Evolutionary conservation across 164 flowering plant species (phyloP).

Genomic region (Vitis labrusca): DNA sequence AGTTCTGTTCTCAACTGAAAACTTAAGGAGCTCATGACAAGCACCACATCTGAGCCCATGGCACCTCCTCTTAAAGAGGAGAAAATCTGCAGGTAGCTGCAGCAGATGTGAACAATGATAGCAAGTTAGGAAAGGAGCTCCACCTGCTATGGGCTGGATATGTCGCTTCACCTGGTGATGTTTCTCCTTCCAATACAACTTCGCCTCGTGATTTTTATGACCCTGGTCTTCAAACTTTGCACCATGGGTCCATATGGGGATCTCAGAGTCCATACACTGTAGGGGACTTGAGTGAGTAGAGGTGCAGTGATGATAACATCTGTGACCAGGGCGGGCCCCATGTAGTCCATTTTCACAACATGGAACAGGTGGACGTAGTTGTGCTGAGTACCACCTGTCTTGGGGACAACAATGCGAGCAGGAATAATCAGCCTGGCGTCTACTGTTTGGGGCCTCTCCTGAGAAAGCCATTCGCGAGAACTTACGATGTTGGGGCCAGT

Average conservation of each 20-base stretch:
- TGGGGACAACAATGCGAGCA: slow-evolving; percentile 34
- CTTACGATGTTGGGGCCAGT: slow-evolving; percentile 21
- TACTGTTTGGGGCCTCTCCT: slow-evolving; percentile 32
- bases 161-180: slow-evolving; percentile 37
- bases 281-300: slow-evolving; percentile 47
- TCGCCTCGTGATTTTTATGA: slow-evolving; percentile 22
- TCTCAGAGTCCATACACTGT: slow-evolving; percentile 25
- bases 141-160: slow-evolving; percentile 67
- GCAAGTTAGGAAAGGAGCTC: slow-evolving; percentile 73
- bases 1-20: slow-evolving; percentile 38
- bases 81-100: slow-evolving; percentile 78
- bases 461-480: slow-evolving; percentile 38
- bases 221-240: slow-evolving; percentile 27
- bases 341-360: slow-evolving; percentile 22
- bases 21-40: slow-evolving; percentile 58
- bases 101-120: slow-evolving; percentile 46
- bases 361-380: slow-evolving; percentile 21
- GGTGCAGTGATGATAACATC: slow-evolving; percentile 16
- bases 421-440: slow-evolving; percentile 31
- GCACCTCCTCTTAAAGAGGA: slow-evolving; percentile 40
- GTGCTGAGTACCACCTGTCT: slow-evolving; percentile 35
- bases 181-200: slow-evolving; percentile 37
- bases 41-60: slow-evolving; percentile 62
- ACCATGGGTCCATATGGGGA: slow-evolving; percentile 17
- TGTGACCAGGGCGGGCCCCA: slow-evolving; percentile 23